phyloP scores from a whole-genome alignment of 129 eudicot species.

The Flaveria robusta region DNA sequence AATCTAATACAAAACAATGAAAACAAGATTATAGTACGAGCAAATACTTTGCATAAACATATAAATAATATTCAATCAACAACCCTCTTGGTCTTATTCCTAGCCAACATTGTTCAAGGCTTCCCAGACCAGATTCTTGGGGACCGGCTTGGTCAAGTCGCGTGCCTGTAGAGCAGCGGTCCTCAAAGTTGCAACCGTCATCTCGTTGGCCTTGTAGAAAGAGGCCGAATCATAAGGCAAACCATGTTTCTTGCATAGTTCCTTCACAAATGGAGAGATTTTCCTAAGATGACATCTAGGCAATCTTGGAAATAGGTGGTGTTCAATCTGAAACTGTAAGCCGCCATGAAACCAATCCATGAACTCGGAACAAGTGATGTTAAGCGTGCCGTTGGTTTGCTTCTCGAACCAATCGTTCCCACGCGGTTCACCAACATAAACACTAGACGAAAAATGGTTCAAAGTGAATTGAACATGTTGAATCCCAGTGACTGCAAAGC shows the following conservation, averaged over 20 bases:
- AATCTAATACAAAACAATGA: constrained; percentile 7
- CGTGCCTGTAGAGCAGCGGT: constrained; percentile 63
- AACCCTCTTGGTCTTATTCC: neutral
- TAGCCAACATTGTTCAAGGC: constrained; percentile 64
- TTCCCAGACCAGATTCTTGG: constrained; percentile 72
- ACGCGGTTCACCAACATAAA: constrained; percentile 54
- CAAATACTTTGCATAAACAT: constrained; percentile 21
- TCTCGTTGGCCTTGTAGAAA: constrained; percentile 57
- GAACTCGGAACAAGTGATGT: constrained; percentile 52
- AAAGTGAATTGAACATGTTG: constrained; percentile 68
- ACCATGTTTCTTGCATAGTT: constrained; percentile 65
- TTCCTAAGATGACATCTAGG: constrained; percentile 64
- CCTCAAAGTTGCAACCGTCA: constrained; percentile 50
- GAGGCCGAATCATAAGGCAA: constrained; percentile 58
- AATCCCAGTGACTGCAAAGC: constrained; percentile 55
- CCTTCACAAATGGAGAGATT: constrained; percentile 65
- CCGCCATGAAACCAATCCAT: constrained; percentile 95
- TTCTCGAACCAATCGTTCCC: constrained; percentile 77
- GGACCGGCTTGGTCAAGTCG: constrained; percentile 54
- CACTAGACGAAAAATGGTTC: constrained; percentile 65
- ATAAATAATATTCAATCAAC: neutral
- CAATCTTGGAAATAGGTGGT: constrained; percentile 67
- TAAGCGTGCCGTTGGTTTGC: constrained; percentile 62
- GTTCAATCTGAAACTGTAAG: constrained; percentile 70
- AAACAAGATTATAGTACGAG: constrained; percentile 16